Evolutionary conservation across 2,329 filamentous ascomycete species (phyloP).

Genomic region (Aspergillaceae sp.): DNA sequence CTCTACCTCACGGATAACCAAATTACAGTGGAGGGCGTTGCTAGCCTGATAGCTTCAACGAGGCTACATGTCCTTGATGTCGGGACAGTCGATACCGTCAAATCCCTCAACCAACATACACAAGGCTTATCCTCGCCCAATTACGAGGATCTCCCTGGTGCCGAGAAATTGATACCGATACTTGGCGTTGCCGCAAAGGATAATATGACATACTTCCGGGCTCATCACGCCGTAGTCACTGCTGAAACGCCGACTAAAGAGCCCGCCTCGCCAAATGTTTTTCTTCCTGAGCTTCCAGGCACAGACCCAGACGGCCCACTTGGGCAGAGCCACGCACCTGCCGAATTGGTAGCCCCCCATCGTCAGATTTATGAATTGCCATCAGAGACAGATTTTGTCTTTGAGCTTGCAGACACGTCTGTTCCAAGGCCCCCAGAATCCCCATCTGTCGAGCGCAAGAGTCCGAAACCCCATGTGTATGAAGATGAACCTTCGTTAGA

Average conservation of each 20-base stretch:
- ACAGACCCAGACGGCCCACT: slow-evolving; percentile 23
- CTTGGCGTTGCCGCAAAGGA: slow-evolving; percentile 40
- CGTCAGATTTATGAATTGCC: slow-evolving; percentile 29
- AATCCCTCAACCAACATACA: slow-evolving; percentile 15
- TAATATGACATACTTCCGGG: slow-evolving; percentile 45
- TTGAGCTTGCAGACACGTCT: slow-evolving; percentile 34
- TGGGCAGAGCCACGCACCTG: slow-evolving; percentile 14
- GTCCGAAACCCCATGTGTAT: slow-evolving; percentile 1
- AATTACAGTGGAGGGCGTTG: slow-evolving; percentile 49
- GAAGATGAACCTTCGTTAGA: slow-evolving; percentile 25
- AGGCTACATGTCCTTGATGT: slow-evolving; percentile 49
- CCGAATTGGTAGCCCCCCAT: slow-evolving; percentile 20
- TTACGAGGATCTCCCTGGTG: slow-evolving; percentile 34
- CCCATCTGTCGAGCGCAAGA: neutral
- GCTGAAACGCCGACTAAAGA: slow-evolving; percentile 33
- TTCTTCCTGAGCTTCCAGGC: slow-evolving; percentile 26
- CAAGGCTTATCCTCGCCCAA: slow-evolving; percentile 2
- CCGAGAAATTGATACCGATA: slow-evolving; percentile 47
- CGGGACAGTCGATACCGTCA: slow-evolving; percentile 38
- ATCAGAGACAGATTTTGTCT: slow-evolving; percentile 19
- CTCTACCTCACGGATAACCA: slow-evolving; percentile 50
- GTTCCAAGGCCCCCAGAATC: slow-evolving; percentile 4
- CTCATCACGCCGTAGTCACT: slow-evolving; percentile 49
- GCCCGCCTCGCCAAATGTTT: slow-evolving; percentile 12
- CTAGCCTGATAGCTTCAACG: slow-evolving; percentile 43